Evolutionary conservation across 352 stramenopile genomes (phyloP).

Genomic region (Pythium graminicola): DNA sequence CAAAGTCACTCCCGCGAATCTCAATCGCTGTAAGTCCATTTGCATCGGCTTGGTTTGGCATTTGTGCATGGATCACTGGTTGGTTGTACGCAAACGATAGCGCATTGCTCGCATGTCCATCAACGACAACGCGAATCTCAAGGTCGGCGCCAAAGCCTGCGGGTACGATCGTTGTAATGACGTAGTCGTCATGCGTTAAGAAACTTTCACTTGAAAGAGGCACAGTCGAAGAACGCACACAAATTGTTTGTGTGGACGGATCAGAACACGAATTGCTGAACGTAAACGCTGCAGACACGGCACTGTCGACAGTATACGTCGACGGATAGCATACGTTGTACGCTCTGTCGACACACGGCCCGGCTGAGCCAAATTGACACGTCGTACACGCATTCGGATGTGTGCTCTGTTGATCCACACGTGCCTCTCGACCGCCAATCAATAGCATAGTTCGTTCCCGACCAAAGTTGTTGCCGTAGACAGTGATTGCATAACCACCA

Average conservation of each 20-base stretch:
- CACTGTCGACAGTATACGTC: slow-evolving; percentile 23
- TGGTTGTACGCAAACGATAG: slow-evolving; percentile 54
- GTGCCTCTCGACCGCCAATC: slow-evolving; percentile 49
- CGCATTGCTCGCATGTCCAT: slow-evolving; percentile 42
- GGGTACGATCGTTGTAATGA: slow-evolving; percentile 39
- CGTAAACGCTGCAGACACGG: slow-evolving; percentile 20
- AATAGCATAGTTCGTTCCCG: slow-evolving; percentile 30
- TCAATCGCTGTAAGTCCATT: slow-evolving; percentile 55
- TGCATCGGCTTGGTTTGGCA: slow-evolving; percentile 58
- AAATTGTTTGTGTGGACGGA: slow-evolving; percentile 28
- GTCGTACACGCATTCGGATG: slow-evolving; percentile 31
- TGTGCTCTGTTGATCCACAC: slow-evolving; percentile 34
- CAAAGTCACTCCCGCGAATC: slow-evolving; percentile 57
- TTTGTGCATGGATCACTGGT: slow-evolving; percentile 43
- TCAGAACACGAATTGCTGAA: slow-evolving; percentile 30
- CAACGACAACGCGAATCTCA: slow-evolving; percentile 39
- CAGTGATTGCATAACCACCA: slow-evolving; percentile 45
- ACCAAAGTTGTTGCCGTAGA: slow-evolving; percentile 66
- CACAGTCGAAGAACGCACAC: slow-evolving; percentile 8
- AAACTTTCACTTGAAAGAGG: slow-evolving; percentile 28
- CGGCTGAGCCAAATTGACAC: slow-evolving; percentile 43
- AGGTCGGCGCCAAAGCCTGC: slow-evolving; percentile 41
- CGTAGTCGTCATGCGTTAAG: slow-evolving; percentile 38
- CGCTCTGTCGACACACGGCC: slow-evolving; percentile 39
- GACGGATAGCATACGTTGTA: slow-evolving; percentile 51